Percentiles rank a stretch among this genome's conserved stretches.
Evolutionary conservation across 2,329 filamentous ascomycete genomes (phyloP).

Genomic region (Trichoderma pleuroti): DNA sequence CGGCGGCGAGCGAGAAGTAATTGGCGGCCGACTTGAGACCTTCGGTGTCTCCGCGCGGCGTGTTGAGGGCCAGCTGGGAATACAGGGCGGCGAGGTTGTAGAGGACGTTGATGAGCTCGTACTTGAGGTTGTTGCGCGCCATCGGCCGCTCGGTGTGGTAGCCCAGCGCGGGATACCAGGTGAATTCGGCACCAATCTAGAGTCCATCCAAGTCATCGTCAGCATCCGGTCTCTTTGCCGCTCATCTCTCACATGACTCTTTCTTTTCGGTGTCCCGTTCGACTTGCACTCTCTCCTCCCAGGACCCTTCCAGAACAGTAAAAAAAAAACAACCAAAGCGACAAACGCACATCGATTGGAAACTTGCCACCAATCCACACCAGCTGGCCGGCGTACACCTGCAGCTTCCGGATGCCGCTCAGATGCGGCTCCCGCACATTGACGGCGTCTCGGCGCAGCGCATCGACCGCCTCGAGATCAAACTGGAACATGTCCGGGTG

Average conservation of each 20-base stretch:
- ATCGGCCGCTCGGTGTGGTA: constrained; percentile 78
- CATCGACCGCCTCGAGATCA: constrained; percentile 80
- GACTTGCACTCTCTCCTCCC: neutral
- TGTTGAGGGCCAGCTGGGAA: constrained; percentile 80
- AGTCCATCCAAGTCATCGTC: neutral
- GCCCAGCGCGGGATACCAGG: constrained; percentile 91
- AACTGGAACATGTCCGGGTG: constrained; percentile 94
- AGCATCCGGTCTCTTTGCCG: neutral
- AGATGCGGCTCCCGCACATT: constrained; percentile 83
- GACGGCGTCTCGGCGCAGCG: constrained; percentile 78
- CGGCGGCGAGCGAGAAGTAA: constrained; percentile 84
- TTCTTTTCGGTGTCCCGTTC: neutral
- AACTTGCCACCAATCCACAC: constrained; percentile 95
- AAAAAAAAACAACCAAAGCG: no score
- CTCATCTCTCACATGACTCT: neutral
- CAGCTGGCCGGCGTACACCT: constrained; percentile 86
- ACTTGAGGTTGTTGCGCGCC: constrained; percentile 63
- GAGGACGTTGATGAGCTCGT: constrained; percentile 87
- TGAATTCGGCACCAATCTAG: constrained; percentile 88
- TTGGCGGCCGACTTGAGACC: constrained; percentile 85
- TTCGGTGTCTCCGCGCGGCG: constrained; percentile 73
- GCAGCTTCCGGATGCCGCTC: constrained; percentile 83
- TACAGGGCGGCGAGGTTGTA: constrained; percentile 94
- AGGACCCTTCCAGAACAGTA: no score
- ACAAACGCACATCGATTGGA: constrained; percentile 81